Percentiles rank a stretch among this genome's conserved stretches.
phyloP scores from a whole-genome alignment of 306 rosid genomes.

The Ziziphus jujuba region DNA sequence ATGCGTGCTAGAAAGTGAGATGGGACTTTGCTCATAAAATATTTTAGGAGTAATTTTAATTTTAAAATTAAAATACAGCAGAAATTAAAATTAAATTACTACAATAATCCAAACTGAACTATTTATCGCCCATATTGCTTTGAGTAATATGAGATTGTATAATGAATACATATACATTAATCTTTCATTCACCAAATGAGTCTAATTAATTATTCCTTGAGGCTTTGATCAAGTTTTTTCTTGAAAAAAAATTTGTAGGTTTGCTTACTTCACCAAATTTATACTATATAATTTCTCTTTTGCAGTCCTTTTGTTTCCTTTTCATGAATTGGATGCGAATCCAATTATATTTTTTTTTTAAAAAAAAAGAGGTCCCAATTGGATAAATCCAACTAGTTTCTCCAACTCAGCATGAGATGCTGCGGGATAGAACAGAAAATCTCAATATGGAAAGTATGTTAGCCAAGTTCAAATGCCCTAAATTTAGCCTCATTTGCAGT shows the following conservation, averaged over 20 bases:
- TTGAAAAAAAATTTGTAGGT: not conserved
- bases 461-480: not conserved
- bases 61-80: too few species aligned
- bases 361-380: slow-evolving; percentile 33
- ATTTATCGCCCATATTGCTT: too few species aligned
- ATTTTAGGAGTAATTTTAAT: too few species aligned
- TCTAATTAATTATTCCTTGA: not conserved
- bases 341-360: too few species aligned
- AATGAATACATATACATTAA: not conserved
- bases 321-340: slow-evolving; percentile 27
- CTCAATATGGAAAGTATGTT: slow-evolving; percentile 12
- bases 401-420: slow-evolving; percentile 59
- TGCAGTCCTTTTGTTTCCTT: slow-evolving; percentile 19
- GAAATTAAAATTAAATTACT: too few species aligned
- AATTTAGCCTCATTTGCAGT: not conserved
- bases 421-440: slow-evolving; percentile 37
- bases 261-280: not conserved
- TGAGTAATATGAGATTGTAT: too few species aligned
- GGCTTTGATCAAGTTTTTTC: not conserved
- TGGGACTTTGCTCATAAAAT: not conserved
- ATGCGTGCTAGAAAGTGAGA: slow-evolving; percentile 2
- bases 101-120: too few species aligned
- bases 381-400: slow-evolving; percentile 32
- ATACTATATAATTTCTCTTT: slow-evolving; percentile 8
- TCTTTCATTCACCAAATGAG: not conserved